Base-by-base conservation (phyloP, 768 basidiomycete genomes). In the Russula dissimulans region DNA sequence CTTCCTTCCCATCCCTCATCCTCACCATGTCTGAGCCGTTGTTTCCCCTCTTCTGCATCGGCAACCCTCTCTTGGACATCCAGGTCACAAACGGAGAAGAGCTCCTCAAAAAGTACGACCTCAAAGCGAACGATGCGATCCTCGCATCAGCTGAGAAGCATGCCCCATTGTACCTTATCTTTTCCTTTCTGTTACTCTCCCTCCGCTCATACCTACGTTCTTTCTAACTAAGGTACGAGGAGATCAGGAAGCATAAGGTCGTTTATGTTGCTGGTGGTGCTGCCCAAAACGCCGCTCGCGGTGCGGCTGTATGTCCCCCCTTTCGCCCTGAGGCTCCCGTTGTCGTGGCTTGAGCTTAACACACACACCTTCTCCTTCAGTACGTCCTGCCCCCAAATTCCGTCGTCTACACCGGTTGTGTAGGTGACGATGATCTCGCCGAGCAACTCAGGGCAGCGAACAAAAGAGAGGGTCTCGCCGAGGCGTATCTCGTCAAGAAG, bases 251-350 rank as follows among this genome's bases (percentile, higher is more conserved):
- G 61, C 74, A 89, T 72, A 67, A 87, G 61, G 81, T 92, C 54
- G 86, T 85, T 53, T 99, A 94, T 69, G 95, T 98, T 55, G 95
- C 97, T 55, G 97, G 97, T 61, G 97, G 97, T 68, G 95, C 97
- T 32, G 84, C 91, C 32, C 97, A 99, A 73, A 99, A 99, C 70
- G 84, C 95, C 69, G 95, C 95, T 58, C 89, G 97, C 52, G 95
- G 86, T 65, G 97, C 95, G 67, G 94, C 97, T 47, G 95, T 97
- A 73, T 62, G 92, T 74, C 50, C 48, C 31, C 29, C 51, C 65
- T 54, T 42, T 53, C 51, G 36, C 54, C 9, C 14, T 26, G 22
- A 26, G 22, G 22, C 22, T 17, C 8, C 10, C 51, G 45, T 36
- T 18, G 26, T 34, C 31, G 26, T 38, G 43, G 54, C 48, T 56